Conservation (phyloP, 495 filamentous ascomycete genomes). For the Aspergillus diversus region DNA sequence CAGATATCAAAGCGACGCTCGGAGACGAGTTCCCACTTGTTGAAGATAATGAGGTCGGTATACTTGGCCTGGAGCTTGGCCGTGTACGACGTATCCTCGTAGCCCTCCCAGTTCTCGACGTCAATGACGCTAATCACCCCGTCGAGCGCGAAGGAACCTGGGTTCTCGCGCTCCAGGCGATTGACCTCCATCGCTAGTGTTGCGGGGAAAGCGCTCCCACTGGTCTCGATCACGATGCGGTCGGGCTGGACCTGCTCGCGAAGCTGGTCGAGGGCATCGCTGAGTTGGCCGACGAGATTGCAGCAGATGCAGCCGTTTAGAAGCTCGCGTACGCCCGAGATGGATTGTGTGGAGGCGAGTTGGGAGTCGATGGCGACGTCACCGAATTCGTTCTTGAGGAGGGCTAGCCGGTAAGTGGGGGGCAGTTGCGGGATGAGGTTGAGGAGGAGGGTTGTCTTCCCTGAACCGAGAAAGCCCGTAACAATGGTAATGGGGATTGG, state of each 20-base stretch:
- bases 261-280: constrained; percentile 76
- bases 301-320: constrained; percentile 98
- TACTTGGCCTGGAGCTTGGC: constrained; percentile 85
- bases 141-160: constrained; percentile 72
- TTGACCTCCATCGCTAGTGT: constrained; percentile 94
- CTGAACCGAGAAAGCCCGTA: constrained; percentile 92
- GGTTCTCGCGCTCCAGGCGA: constrained; percentile 61
- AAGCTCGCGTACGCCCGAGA: constrained; percentile 88
- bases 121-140: constrained; percentile 93
- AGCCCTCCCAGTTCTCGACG: constrained; percentile 96
- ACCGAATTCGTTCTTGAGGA: constrained; percentile 98
- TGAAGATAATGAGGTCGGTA: constrained; percentile 91
- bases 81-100: constrained; percentile 87
- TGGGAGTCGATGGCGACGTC: constrained; percentile 92
- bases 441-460: constrained; percentile 91
- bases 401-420: constrained; percentile 76
- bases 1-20: constrained; percentile 80
- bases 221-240: constrained; percentile 92
- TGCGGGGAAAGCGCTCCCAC: constrained; percentile 83
- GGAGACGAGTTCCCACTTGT: constrained; percentile 84
- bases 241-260: constrained; percentile 64
- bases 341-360: constrained; percentile 76
- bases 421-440: constrained; percentile 88
- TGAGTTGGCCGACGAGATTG: constrained; percentile 91
- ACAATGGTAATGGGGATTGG: constrained; percentile 91